phyloP scores from a whole-genome alignment of 495 filamentous ascomycete species.

The Aspergillus conjunctus region DNA sequence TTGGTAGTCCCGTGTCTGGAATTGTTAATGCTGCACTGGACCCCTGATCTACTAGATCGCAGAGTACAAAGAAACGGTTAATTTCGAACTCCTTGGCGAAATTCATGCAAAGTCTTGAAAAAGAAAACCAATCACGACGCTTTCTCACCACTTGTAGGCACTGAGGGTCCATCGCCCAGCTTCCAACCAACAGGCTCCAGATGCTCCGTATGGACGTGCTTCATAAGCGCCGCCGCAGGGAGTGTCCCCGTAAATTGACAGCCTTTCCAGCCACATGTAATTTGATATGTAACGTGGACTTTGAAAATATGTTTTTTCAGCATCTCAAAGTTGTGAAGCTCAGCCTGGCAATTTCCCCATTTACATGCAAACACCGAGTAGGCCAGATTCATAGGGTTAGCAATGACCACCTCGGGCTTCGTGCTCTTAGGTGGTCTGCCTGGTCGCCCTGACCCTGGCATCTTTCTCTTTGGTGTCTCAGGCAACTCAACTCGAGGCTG shows the following conservation, averaged over 20 bases:
- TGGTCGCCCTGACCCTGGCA: slow-evolving; percentile 23
- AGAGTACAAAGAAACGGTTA: slow-evolving; percentile 22
- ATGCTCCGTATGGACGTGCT: slow-evolving; percentile 64
- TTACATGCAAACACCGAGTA: slow-evolving; percentile 59
- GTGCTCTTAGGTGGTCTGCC: slow-evolving; percentile 25
- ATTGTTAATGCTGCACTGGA: slow-evolving; percentile 24
- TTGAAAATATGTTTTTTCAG: slow-evolving; percentile 67
- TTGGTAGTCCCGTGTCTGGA: slow-evolving; percentile 26
- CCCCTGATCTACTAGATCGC: slow-evolving; percentile 20
- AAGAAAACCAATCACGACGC: slow-evolving; percentile 25
- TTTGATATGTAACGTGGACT: slow-evolving; percentile 46
- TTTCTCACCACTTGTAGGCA: slow-evolving; percentile 51
- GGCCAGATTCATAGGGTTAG: slow-evolving; percentile 9
- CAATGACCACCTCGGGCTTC: slow-evolving; percentile 19
- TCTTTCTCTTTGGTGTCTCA: slow-evolving; percentile 11
- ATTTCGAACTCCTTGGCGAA: slow-evolving; percentile 16
- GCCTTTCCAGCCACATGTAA: slow-evolving; percentile 38
- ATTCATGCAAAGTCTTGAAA: slow-evolving; percentile 13
- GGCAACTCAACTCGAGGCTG: slow-evolving; percentile 3
- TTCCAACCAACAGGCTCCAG: slow-evolving; percentile 62
- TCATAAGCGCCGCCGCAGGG: slow-evolving; percentile 50
- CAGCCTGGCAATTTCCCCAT: slow-evolving; percentile 66
- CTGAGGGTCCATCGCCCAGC: slow-evolving; percentile 64
- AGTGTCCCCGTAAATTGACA: slow-evolving; percentile 29
- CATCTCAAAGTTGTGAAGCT: slow-evolving; percentile 74